These are phyloP conservation scores for Gossypium schwendimanii DNA, from an alignment of 441 rosid genomes.

Conservation along the genomic window DNA sequence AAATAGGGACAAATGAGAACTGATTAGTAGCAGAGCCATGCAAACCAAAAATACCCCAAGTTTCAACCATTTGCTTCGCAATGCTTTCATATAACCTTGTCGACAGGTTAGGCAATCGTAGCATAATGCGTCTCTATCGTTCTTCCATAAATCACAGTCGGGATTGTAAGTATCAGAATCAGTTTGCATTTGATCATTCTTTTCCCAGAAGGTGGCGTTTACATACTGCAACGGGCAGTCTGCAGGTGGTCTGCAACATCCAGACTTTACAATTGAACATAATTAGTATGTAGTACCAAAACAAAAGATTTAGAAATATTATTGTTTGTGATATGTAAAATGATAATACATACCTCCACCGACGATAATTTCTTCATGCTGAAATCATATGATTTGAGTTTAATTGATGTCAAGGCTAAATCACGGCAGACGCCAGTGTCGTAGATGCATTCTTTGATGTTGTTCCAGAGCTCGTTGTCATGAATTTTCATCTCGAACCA, in stretches of 20 bases:
- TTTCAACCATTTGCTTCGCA: conserved; percentile 61
- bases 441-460: conserved; percentile 58
- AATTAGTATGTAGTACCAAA: not conserved
- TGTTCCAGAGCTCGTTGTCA: conserved; percentile 38
- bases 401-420: conserved; percentile 21
- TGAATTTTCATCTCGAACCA: conserved; percentile 51
- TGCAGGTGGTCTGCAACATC: conserved; percentile 68
- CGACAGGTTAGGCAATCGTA: conserved; percentile 56
- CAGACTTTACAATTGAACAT: conserved; percentile 30
- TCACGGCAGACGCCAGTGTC: conserved; percentile 38
- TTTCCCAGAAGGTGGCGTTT: conserved; percentile 60
- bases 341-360: conserved; percentile 39
- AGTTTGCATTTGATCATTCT: not conserved
- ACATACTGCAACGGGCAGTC: conserved; percentile 49
- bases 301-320: not conserved
- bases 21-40: conserved; percentile 48
- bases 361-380: conserved; percentile 34
- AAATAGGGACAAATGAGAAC: conserved; percentile 47
- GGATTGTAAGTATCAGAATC: not conserved
- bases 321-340: not conserved
- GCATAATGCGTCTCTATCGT: conserved; percentile 38
- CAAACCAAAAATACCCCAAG: conserved; percentile 55
- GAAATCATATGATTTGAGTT: conserved; percentile 32
- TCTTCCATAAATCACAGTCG: conserved; percentile 57
- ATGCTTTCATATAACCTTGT: conserved; percentile 38